Evolutionary conservation across 768 basidiomycete genomes (phyloP), one percentile per base, ranked within the genome.

Genomic region (Collybia nuda): DNA sequence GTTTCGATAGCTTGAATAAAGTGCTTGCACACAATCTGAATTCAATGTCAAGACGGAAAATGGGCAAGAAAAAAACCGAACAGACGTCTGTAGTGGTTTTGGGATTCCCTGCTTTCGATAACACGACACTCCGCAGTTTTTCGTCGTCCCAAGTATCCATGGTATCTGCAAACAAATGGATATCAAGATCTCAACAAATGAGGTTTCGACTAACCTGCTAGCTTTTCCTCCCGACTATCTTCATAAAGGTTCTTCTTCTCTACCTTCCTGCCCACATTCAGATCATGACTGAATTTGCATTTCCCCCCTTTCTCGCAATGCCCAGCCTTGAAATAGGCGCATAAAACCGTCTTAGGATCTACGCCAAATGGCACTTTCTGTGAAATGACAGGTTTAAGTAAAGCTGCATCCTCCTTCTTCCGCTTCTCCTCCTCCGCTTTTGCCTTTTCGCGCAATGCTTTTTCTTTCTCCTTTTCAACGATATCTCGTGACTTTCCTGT

Each of bases 71-170:
- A 18, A 48, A 41, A 48, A 19, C 29, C n/a, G 17, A 29, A 64
- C 74, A 35, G 60, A 93, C 92, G 63, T 98, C 96, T 32, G 96
- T 98, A 2, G 86, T 88, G 21, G 91, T 96, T 57, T 86, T 81
- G 44, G 91, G 93, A 69, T 95, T 97, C 22, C 95, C 95, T 54
- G 84, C 79, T 68, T 93, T 95, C 8, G 86, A 88, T 15, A 84
- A 58, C 1, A 98, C 92, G 49, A 98, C 97, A n/a, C 72, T 82
- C 35, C 84, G 78, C 50, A 99, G 74, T 70, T 98, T 98, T 62
- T 86, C 93, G 53, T 98, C 90, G 69, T 97, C 93, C 97, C 97
- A 99, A 54, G 75, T 84, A 59, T 97, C 94, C 97, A 98, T 98
- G 9, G 93, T 94, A 71, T 98, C 95, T 94, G 56, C 9, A 9